phyloP scores from a whole-genome alignment of 768 basidiomycete species.

The Leccinellum albellum region DNA sequence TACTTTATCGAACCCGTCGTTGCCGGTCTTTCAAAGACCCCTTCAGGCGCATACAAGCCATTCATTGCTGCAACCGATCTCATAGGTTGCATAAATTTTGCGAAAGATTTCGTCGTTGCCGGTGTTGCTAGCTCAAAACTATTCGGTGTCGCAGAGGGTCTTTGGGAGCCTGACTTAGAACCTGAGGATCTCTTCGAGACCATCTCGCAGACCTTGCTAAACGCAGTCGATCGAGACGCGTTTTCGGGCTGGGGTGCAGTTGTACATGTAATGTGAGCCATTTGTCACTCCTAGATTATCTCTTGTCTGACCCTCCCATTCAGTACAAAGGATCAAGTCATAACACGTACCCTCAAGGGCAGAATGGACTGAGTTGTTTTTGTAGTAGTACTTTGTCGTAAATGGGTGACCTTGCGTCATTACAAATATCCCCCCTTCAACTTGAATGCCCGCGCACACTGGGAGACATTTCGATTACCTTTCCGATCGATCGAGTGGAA shows the following conservation, averaged over 20 bases:
- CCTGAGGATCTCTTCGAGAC: conserved; percentile 98
- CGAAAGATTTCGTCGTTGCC: conserved; percentile 95
- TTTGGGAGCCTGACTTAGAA: conserved; percentile 97
- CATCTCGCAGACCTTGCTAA: conserved; percentile 92
- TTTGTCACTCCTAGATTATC: conserved; percentile 1
- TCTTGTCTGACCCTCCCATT: conserved; percentile 7
- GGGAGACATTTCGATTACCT: not conserved
- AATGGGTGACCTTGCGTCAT: conserved; percentile 2
- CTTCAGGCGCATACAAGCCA: conserved; percentile 71
- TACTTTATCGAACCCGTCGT: conserved; percentile 97
- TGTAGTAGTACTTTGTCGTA: conserved; percentile 19
- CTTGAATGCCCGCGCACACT: not conserved
- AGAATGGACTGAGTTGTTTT: conserved; percentile 74
- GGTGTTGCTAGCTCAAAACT: conserved; percentile 91
- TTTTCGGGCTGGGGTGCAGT: conserved; percentile 96
- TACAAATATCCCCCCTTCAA: not conserved
- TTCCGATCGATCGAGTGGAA: not conserved
- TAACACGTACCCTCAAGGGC: conserved; percentile 83
- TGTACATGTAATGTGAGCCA: conserved; percentile 89
- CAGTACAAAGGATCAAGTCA: conserved; percentile 70
- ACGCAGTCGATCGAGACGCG: conserved; percentile 93
- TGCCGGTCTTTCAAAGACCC: conserved; percentile 78
- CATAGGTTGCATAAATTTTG: conserved; percentile 89
- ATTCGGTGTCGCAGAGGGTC: conserved; percentile 94
- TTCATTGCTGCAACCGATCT: conserved; percentile 95